Evolutionary conservation across 1,284 basidiomycete genomes (phyloP), one percentile per base, ranked within the genome.

Genomic region (Tilletia setariae): DNA sequence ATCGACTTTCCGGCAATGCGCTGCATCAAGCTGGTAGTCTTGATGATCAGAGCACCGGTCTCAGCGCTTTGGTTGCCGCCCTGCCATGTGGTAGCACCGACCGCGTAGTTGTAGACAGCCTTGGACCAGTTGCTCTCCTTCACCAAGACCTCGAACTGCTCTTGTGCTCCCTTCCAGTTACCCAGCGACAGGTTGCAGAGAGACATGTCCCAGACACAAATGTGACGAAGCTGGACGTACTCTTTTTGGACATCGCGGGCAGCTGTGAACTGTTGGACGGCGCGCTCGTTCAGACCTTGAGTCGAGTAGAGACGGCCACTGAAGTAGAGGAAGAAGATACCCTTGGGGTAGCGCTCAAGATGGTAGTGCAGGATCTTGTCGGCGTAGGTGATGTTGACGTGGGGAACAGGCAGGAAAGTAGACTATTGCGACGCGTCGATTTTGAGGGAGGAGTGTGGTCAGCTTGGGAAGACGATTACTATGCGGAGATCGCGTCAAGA

Each of bases 251-350:
- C 66, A 67, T 81, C 79, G 40, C 79, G 72, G 1, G 80, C 80
- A 23, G 71, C 68, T 23, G 72, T 64, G 69, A 78, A 81, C 63
- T 78, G 77, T 21, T 70, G 67, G 61, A 82, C 74, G 2, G 79
- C 80, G 43, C 74, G 72, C 43, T 74, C 73, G 21, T 77, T 71
- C 1, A 77, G 68, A 8, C 75, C 73, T 59, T 82, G 79, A 6
- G 79, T 82, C 49, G 79, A 80, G 70, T 82, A 79, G 43, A 82
- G 76, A 47, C 80, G 77, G 2, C 80, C 80, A 32, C 78, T 78
- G 67, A 82, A 82, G 73, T 81, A 82, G 56, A 82, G 76, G 77
- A 81, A 80, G 68, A 82, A 82, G 64, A 82, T 76, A 2, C 75
- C 79, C 30, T 79, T 66, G 9, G 80, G 80, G 68, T 81, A 82